Base-by-base conservation (phyloP, 2,329 filamentous ascomycete genomes). In the Truncatella angustata region DNA sequence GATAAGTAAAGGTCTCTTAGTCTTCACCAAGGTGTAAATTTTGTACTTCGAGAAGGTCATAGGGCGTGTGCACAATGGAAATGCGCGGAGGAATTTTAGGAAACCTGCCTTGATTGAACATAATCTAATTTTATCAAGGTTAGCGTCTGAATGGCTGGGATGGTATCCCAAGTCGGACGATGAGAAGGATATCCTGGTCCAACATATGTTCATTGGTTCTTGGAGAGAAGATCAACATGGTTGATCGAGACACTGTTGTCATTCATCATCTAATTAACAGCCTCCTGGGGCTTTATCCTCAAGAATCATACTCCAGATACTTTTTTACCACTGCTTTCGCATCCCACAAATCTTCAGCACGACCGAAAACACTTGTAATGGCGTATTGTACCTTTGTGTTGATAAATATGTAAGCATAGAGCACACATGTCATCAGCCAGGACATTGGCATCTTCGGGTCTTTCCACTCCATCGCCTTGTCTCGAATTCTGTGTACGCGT, bases 51-150 rank as follows among this genome's bases (percentile, higher is more conserved):
- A 9, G 10, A 16, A 20, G 1, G 28, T 34, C 28, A 47, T 24
- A n/a, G 36, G 36, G 36, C 12, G 12, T n/a, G 36, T 12, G 7
- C 60, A 68, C 44, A 67, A 60, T 1, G 66, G 60, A 1, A 51
- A 67, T 26, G 66, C 70, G 21, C 49, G 69, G 30, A 61, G 63
- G 26, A 54, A 56, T 5, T 58, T 70, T 3, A 43, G 37, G 16
- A 59, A 64, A 21, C 67, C 67, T 4, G 53, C 53, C 5, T 51
- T 68, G n/a, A 62, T 70, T 44, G 66, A 63, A 0, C 66, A 69
- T 40, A 61, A 69, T 5, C 51, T 70, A 23, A 60, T 68, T 14
- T 51, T 70, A 18, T 67, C 67, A 9, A 67, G 57, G 35, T 60
- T 65, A 16, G 51, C 46, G 26, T 59, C 60, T 21, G 57, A 58